Evolutionary conservation across 331 rosid genomes (phyloP).

Genomic region (Ulmus americana): DNA sequence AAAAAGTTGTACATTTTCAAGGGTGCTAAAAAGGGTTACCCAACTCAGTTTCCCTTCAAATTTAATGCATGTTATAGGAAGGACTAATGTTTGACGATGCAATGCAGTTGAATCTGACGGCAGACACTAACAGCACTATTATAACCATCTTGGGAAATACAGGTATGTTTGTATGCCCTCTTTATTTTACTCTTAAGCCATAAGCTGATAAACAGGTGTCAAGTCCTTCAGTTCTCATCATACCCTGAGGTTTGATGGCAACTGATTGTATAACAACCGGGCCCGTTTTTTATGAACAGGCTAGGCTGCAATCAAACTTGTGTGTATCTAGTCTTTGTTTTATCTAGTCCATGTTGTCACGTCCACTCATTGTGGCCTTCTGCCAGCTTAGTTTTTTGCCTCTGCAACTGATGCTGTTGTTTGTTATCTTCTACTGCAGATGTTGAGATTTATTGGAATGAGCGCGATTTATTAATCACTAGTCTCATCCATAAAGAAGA

Average conservation of each 20-base stretch:
- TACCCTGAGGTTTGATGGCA: too few relatives aligned
- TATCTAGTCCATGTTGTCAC: background rate
- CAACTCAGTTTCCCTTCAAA: background rate
- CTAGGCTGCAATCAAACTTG: background rate
- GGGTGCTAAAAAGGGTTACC: too few relatives aligned
- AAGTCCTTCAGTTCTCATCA: background rate
- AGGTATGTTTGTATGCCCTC: conserved; percentile 30
- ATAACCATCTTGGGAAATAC: conserved; percentile 86
- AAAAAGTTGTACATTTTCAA: too few relatives aligned
- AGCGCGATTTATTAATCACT: conserved; percentile 40
- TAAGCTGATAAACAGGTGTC: background rate
- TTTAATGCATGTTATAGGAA: conserved; percentile 12
- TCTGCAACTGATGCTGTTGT: conserved; percentile 7
- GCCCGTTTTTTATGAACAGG: background rate
- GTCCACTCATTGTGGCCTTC: background rate
- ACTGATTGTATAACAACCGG: too few relatives aligned
- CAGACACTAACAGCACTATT: conserved; percentile 52
- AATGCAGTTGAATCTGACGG: conserved; percentile 62
- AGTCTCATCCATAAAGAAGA: conserved; percentile 50
- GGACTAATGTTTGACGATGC: conserved; percentile 33
- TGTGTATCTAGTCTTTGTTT: background rate
- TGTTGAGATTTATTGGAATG: conserved; percentile 56
- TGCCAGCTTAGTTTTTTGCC: background rate
- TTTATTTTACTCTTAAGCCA: too few relatives aligned
- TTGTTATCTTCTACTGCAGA: conserved; percentile 40